phyloP scores from a whole-genome alignment of 345 rosid species.

The Erucastrum elatum region DNA sequence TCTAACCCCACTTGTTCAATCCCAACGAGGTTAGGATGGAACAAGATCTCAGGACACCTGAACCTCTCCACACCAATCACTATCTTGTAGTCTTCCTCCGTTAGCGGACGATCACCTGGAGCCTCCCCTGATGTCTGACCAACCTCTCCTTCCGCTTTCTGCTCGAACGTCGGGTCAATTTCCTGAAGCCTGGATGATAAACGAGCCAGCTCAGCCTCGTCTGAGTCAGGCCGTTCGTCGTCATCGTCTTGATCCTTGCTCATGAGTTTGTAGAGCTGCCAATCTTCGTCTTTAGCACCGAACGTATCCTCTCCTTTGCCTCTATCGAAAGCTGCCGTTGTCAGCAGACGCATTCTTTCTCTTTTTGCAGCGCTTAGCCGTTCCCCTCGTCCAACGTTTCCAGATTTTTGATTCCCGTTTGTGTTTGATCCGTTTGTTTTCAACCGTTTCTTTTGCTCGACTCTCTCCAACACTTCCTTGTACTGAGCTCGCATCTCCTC shows the following conservation, averaged over 20 bases:
- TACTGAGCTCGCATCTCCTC: constrained; percentile 69
- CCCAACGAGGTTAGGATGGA: constrained; percentile 78
- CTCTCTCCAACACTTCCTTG: constrained; percentile 76
- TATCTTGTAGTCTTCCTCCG: constrained; percentile 90
- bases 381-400: constrained; percentile 93
- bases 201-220: constrained; percentile 71
- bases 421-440: constrained; percentile 74
- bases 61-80: constrained; percentile 80
- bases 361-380: constrained; percentile 93
- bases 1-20: constrained; percentile 85
- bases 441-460: constrained; percentile 80
- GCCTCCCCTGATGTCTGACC: constrained; percentile 59
- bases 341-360: constrained; percentile 92
- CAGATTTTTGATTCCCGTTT: constrained; percentile 68
- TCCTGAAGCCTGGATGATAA: constrained; percentile 82
- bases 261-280: constrained; percentile 96
- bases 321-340: constrained; percentile 95
- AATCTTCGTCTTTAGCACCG: constrained; percentile 92
- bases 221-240: constrained; percentile 67
- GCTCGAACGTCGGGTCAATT: constrained; percentile 76
- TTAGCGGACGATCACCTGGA: constrained; percentile 59
- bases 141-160: constrained; percentile 52
- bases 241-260: constrained; percentile 86
- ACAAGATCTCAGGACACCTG: constrained; percentile 81
- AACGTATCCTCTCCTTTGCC: constrained; percentile 96